These are phyloP conservation scores for Kodamaea leandrae DNA, from an alignment of 805 yeast genomes.

Conservation along the genomic window DNA sequence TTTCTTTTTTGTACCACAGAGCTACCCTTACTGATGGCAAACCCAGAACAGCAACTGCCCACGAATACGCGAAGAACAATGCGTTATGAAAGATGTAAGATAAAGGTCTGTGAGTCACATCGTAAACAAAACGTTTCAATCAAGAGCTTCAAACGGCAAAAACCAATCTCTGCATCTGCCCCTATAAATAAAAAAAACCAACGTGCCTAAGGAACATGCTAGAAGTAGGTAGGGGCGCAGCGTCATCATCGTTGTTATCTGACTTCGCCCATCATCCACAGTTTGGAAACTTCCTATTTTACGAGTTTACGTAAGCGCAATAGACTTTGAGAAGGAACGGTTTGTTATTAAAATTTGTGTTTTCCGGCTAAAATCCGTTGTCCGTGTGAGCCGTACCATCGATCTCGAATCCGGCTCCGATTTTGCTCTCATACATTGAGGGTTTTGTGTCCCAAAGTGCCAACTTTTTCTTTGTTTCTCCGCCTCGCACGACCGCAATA, in stretches of 20 bases:
- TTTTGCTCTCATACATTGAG: not conserved
- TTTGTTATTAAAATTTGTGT: not conserved
- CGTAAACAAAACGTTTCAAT: too few relatives aligned
- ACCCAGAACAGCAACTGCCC: too few relatives aligned
- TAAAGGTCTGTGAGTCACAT: too few relatives aligned
- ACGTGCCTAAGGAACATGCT: too few relatives aligned
- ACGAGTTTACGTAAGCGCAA: not conserved
- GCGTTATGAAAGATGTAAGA: too few relatives aligned
- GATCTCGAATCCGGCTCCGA: not conserved
- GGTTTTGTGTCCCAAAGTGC: conserved; percentile 1
- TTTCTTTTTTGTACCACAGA: not conserved
- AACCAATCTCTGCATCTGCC: too few relatives aligned
- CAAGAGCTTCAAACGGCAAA: too few relatives aligned
- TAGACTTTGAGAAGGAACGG: not conserved
- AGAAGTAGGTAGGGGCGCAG: not conserved
- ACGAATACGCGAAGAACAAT: too few relatives aligned
- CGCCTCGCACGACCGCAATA: conserved; percentile 7
- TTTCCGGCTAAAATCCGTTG: conserved; percentile 1
- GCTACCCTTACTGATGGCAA: too few relatives aligned
- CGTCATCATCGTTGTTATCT: not conserved
- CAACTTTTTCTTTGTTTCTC: conserved; percentile 2
- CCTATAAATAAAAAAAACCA: too few relatives aligned
- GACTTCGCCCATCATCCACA: too few relatives aligned
- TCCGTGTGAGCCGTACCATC: not conserved
- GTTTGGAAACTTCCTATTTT: too few relatives aligned